phyloP scores from a whole-genome alignment of 2,329 filamentous ascomycete species.

The Colletotrichum tropicicola region DNA sequence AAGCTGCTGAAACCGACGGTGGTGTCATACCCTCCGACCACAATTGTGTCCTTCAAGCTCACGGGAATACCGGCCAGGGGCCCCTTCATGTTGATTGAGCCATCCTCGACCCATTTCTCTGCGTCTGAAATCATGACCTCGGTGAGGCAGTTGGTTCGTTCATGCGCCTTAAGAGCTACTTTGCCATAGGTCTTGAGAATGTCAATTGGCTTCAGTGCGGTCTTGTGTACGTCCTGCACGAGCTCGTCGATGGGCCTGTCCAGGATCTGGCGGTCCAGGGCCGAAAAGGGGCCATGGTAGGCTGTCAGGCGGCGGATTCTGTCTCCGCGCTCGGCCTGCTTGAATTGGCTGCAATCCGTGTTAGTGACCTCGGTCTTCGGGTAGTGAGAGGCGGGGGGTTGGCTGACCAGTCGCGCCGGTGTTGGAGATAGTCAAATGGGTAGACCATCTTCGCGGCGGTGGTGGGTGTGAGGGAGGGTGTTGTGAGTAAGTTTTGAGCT shows the following conservation, averaged over 20 bases:
- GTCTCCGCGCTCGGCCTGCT: slow-evolving; percentile 78
- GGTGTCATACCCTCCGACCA: slow-evolving; percentile 84
- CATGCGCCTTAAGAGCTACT: slow-evolving; percentile 83
- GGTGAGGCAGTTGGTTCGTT: slow-evolving; percentile 89
- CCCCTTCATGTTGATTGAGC: slow-evolving; percentile 75
- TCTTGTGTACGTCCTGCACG: slow-evolving; percentile 80
- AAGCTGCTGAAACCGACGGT: slow-evolving; percentile 83
- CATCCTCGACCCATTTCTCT: slow-evolving; percentile 72
- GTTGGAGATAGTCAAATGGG: slow-evolving; percentile 71
- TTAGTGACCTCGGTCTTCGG: slow-evolving; percentile 37
- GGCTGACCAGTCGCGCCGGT: slow-evolving; percentile 75
- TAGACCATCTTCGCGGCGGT: slow-evolving; percentile 28
- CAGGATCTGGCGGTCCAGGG: slow-evolving; percentile 73
- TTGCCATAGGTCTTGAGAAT: slow-evolving; percentile 90
- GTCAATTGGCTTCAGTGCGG: slow-evolving; percentile 70
- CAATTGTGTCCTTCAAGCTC: slow-evolving; percentile 82
- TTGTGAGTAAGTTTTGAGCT: neutral
- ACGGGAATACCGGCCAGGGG: slow-evolving; percentile 89
- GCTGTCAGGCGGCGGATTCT: slow-evolving; percentile 73
- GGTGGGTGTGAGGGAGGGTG: neutral
- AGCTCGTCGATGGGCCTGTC: slow-evolving; percentile 79
- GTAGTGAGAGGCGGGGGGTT: neutral
- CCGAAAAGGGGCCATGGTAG: slow-evolving; percentile 74
- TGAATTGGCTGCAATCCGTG: slow-evolving; percentile 68
- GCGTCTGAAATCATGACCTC: slow-evolving; percentile 85